Evolutionary conservation across 306 rosid genomes (phyloP).

Genomic region (Begonia loranthoides): DNA sequence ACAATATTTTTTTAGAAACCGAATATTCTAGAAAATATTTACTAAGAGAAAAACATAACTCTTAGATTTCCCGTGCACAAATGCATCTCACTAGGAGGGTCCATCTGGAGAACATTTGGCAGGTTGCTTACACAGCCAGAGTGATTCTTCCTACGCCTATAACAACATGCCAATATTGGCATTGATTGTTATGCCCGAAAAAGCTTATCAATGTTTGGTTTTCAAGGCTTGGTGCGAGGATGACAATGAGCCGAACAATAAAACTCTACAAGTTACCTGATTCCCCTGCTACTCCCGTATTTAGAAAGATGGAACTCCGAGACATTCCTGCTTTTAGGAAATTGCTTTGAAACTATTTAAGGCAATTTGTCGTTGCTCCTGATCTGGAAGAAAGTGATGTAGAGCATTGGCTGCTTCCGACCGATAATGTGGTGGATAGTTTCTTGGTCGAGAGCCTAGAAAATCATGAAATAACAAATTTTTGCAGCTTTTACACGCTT

Average conservation of each 20-base stretch:
- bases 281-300: slow-evolving; percentile 63
- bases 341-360: slow-evolving; percentile 58
- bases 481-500: slow-evolving; percentile 91
- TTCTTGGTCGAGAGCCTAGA: slow-evolving; percentile 77
- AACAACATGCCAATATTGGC: slow-evolving; percentile 92
- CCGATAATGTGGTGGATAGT: slow-evolving; percentile 72
- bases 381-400: slow-evolving; percentile 84
- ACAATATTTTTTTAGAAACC: too few species aligned
- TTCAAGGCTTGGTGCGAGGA: slow-evolving; percentile 91
- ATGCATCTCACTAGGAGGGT: slow-evolving; percentile 92
- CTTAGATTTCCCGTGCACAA: too few species aligned
- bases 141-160: slow-evolving; percentile 86
- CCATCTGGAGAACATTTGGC: slow-evolving; percentile 88
- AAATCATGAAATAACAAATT: slow-evolving; percentile 76
- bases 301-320: slow-evolving; percentile 70
- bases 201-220: slow-evolving; percentile 94
- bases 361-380: slow-evolving; percentile 62
- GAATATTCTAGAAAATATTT: too few species aligned
- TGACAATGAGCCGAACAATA: slow-evolving; percentile 93
- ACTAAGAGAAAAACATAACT: too few species aligned
- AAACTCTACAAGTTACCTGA: slow-evolving; percentile 88
- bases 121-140: slow-evolving; percentile 93
- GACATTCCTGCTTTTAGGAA: slow-evolving; percentile 87
- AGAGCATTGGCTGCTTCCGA: slow-evolving; percentile 91
- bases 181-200: slow-evolving; percentile 82